Evolutionary conservation across 2,329 filamentous ascomycete species (phyloP), one percentile per base, ranked within the genome.

Genomic region (Ophiostoma quercus): DNA sequence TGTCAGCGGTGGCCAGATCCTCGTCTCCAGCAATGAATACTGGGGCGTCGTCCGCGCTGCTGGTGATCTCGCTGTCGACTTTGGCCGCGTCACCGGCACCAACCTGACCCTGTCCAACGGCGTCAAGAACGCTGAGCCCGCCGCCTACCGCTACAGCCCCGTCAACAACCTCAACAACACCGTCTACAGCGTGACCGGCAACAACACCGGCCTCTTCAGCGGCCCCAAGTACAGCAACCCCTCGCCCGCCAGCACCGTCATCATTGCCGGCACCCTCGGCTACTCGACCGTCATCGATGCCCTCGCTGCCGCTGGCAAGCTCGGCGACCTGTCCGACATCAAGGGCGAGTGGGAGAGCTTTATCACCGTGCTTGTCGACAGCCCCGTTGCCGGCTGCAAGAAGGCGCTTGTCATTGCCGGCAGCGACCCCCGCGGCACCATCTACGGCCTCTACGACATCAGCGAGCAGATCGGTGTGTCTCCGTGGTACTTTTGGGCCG

Each of bases 401-500:
- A 81, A 81, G 71, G 89, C 89, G 1, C 80, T 92, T 22, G 85
- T 92, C 1, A 87, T 92, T 76, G 88, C 85, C 41, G 89, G 88
- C 12, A 88, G 85, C 75, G 88, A 92, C 76, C 77, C 81, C 2
- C 82, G 89, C 72, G 88, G 88, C 16, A 85, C 87, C 1, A 90
- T 92, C 69, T 92, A 85, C 74, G 90, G 90, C 12, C 80, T 90
- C 25, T 92, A 92, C 78, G 88, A 89, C 73, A 77, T 92, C 66
- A 90, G 87, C 29, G 88, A 91, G 77, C 88, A 92, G 76, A 91
- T 92, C 70, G 90, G 90, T 34, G 88, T 92, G 14, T 89, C 86
- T 41, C 88, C 88, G 60, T 90, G 87, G 87, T 85, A 90, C 78
- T 90, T 84, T 80, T 90, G 86, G 82, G 87, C 88, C 6, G 88